Percentiles rank a stretch among this genome's conserved stretches.
Evolutionary conservation across 2,329 filamentous ascomycete species (phyloP).

Genomic region (Scedosporium apiospermum): DNA sequence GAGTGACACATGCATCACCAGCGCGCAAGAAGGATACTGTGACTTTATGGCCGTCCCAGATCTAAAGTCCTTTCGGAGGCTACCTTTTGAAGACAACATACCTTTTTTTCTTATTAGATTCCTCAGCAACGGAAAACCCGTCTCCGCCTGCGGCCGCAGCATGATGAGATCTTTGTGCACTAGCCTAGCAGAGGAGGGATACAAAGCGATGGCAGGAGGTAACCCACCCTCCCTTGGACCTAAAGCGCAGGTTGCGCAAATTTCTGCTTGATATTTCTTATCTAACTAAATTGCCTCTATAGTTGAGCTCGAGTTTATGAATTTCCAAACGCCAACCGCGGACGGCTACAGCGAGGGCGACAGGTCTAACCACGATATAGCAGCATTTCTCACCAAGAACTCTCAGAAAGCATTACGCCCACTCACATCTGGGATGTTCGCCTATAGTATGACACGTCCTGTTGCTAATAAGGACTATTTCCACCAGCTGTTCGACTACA

Average conservation of each 20-base stretch:
- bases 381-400: slow-evolving; percentile 64
- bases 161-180: slow-evolving; percentile 59
- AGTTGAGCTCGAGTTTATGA: slow-evolving; percentile 96
- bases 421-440: slow-evolving; percentile 91
- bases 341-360: too few relatives aligned
- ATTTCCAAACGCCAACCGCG: slow-evolving; percentile 59
- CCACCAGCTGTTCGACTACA: slow-evolving; percentile 77
- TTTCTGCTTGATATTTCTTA: too few relatives aligned
- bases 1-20: slow-evolving; percentile 76
- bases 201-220: slow-evolving; percentile 85
- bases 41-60: slow-evolving; percentile 80
- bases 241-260: too few relatives aligned
- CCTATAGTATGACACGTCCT: slow-evolving; percentile 79
- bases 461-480: slow-evolving; percentile 89
- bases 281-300: slow-evolving; percentile 17
- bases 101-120: slow-evolving; percentile 77
- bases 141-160: slow-evolving; percentile 72
- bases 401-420: slow-evolving; percentile 61
- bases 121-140: slow-evolving; percentile 69
- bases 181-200: slow-evolving; percentile 59
- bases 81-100: slow-evolving; percentile 83
- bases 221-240: slow-evolving; percentile 9
- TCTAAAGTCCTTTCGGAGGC: slow-evolving; percentile 65
- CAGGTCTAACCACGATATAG: slow-evolving; percentile 29
- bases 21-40: slow-evolving; percentile 81